Percentiles rank a stretch among this genome's conserved stretches.
phyloP scores from a whole-genome alignment of 352 stramenopile genomes.

The Saprolegnia parasitica region DNA sequence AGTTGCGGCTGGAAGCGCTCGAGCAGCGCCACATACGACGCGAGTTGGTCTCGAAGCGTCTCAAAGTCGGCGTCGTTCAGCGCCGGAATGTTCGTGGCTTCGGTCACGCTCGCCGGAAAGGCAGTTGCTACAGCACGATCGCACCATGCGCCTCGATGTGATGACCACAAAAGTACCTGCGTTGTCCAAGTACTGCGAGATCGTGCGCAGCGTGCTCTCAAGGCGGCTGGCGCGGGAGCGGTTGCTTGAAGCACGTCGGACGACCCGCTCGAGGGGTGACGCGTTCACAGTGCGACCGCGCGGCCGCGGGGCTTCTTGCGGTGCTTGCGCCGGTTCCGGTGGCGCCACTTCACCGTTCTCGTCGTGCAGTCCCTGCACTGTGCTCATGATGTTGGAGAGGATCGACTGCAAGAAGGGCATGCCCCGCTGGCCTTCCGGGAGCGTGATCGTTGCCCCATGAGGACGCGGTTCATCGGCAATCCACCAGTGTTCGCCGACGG shows the following conservation, averaged over 20 bases:
- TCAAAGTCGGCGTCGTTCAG: conserved; percentile 31
- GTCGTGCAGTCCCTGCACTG: conserved; percentile 35
- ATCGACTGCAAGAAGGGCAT: conserved; percentile 82
- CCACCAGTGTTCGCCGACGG: conserved; percentile 27
- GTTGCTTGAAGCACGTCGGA: neutral
- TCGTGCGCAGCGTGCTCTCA: conserved; percentile 34
- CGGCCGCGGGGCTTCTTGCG: neutral
- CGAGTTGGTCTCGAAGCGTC: conserved; percentile 50
- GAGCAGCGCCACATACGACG: conserved; percentile 43
- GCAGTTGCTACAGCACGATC: conserved; percentile 27
- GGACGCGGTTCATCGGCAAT: conserved; percentile 37
- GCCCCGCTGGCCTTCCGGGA: conserved; percentile 57
- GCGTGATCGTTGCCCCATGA: conserved; percentile 76
- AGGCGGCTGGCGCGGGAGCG: neutral
- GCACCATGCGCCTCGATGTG: neutral
- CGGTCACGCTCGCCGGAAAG: conserved; percentile 28
- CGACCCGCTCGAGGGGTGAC: conserved; percentile 1
- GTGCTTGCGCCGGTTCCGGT: neutral
- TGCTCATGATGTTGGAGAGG: conserved; percentile 70
- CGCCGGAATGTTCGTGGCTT: neutral
- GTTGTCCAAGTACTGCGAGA: conserved; percentile 46
- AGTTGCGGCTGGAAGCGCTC: conserved; percentile 46
- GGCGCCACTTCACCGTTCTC: neutral
- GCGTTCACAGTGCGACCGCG: neutral
- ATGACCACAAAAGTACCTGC: conserved; percentile 25